Evolutionary conservation across 257 asterid species (phyloP).

Genomic region (Oldenlandia corymbosa): DNA sequence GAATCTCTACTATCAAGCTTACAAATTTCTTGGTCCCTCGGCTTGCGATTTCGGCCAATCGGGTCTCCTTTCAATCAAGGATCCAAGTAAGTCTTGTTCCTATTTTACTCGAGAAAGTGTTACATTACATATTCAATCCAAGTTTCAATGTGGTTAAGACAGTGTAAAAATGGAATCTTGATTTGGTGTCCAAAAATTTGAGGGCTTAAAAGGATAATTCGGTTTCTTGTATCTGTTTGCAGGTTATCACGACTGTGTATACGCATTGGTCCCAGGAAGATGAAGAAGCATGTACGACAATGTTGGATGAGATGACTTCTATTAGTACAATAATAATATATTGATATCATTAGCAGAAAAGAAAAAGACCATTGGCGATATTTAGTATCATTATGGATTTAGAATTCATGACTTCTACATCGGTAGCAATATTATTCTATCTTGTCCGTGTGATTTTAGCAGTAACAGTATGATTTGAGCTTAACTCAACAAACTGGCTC

Average conservation of each 20-base stretch:
- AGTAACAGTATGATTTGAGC: too few species aligned
- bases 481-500: too few species aligned
- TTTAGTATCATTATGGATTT: background rate
- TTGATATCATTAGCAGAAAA: background rate
- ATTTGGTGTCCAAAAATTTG: background rate
- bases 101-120: too few species aligned
- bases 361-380: background rate
- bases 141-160: background rate
- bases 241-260: constrained; percentile 49
- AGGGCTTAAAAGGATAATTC: background rate
- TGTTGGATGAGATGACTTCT: too few species aligned
- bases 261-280: constrained; percentile 7
- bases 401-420: background rate
- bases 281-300: background rate
- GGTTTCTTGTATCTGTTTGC: constrained; percentile 14
- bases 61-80: constrained; percentile 34
- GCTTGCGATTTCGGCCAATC: constrained; percentile 39
- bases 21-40: constrained; percentile 35
- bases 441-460: background rate
- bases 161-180: background rate
- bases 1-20: constrained; percentile 47
- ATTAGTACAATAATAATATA: too few species aligned
- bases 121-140: background rate
- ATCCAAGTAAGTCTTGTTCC: constrained; percentile 43
- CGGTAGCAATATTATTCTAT: background rate